Conservation (phyloP, 2,329 filamentous ascomycete species). For the Trichophyton benhamiae region DNA sequence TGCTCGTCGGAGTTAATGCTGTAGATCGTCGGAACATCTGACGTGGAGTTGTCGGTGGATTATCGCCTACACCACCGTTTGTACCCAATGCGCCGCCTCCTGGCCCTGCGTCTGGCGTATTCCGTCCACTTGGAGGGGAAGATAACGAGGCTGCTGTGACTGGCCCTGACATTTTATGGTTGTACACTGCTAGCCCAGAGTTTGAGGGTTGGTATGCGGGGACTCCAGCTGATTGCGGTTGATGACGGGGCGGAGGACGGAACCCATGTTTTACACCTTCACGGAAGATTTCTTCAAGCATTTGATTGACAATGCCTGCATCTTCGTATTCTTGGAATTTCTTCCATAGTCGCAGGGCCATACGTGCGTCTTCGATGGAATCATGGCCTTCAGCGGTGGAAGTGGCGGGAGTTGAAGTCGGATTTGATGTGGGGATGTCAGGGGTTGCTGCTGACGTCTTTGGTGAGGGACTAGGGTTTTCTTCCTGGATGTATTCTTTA, state of each 20-base stretch:
- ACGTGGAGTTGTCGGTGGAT: slow-evolving; percentile 28
- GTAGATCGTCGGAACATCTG: slow-evolving; percentile 32
- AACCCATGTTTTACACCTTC: slow-evolving; percentile 49
- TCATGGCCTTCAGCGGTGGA: slow-evolving; percentile 50
- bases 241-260: slow-evolving; percentile 39
- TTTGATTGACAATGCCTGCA: slow-evolving; percentile 68
- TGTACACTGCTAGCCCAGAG: neutral
- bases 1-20: slow-evolving; percentile 32
- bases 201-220: neutral
- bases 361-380: slow-evolving; percentile 86
- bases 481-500: slow-evolving; percentile 85
- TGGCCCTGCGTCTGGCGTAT: slow-evolving; percentile 25
- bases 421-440: neutral
- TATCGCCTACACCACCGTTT: slow-evolving; percentile 18
- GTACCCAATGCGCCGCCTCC: slow-evolving; percentile 12
- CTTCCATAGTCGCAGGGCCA: slow-evolving; percentile 74
- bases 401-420: slow-evolving; percentile 7
- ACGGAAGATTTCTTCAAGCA: slow-evolving; percentile 75
- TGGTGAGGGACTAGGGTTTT: slow-evolving; percentile 36
- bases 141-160: neutral
- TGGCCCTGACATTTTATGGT: neutral
- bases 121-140: slow-evolving; percentile 24
- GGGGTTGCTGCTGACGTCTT: neutral
- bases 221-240: slow-evolving; percentile 1
- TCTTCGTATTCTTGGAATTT: slow-evolving; percentile 86